phyloP scores from a whole-genome alignment of 2,329 filamentous ascomycete genomes.

The Xylaria sp. region DNA sequence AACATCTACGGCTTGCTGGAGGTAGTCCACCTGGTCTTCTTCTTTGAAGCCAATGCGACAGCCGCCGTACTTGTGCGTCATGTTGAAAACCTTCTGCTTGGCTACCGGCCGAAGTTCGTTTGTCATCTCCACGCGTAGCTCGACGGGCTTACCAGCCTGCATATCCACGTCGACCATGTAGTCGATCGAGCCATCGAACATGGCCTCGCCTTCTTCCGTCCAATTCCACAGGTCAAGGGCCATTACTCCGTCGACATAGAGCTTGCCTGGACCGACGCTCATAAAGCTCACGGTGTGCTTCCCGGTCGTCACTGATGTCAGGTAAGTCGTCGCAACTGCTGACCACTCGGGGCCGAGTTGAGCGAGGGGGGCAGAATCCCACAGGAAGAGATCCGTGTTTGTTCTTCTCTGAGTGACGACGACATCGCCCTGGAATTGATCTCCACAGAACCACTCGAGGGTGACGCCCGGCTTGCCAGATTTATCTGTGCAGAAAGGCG shows the following conservation, averaged over 20 bases:
- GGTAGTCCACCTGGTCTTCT: constrained; percentile 61
- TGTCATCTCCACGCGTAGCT: constrained; percentile 66
- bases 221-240: constrained; percentile 70
- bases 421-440: constrained; percentile 62
- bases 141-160: constrained; percentile 60
- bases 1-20: constrained; percentile 66
- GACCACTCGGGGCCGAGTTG: constrained; percentile 67
- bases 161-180: constrained; percentile 64
- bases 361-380: constrained; percentile 66
- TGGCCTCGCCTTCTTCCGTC: constrained; percentile 70
- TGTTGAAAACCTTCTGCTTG: constrained; percentile 60
- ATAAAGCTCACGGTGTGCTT: constrained; percentile 69
- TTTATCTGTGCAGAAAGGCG: constrained; percentile 58
- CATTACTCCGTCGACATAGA: constrained; percentile 62
- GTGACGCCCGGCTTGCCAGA: constrained; percentile 62
- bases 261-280: constrained; percentile 64
- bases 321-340: constrained; percentile 61
- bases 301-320: constrained; percentile 62
- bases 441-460: constrained; percentile 67
- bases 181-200: constrained; percentile 71
- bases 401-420: constrained; percentile 60
- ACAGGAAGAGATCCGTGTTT: constrained; percentile 70
- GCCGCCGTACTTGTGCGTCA: constrained; percentile 69
- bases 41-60: constrained; percentile 73
- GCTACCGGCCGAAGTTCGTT: constrained; percentile 65